phyloP scores from a whole-genome alignment of 352 stramenopile species.

The Phytopythium ostracodes region DNA sequence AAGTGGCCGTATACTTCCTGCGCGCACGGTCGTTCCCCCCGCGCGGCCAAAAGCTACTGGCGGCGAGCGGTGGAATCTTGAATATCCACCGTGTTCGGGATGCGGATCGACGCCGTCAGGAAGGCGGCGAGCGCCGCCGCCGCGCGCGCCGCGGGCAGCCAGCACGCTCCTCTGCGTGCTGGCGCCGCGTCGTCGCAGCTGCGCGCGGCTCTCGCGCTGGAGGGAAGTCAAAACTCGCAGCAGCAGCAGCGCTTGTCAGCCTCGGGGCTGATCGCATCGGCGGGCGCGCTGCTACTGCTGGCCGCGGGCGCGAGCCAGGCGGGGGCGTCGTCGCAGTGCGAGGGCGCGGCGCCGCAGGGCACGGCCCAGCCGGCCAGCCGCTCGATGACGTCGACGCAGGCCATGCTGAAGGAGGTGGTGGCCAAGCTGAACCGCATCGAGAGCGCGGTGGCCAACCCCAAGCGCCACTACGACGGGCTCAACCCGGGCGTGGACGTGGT shows the following conservation, averaged over 20 bases:
- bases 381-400: conserved; percentile 17
- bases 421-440: conserved; percentile 87
- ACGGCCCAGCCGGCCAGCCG: conserved; percentile 2
- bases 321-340: conserved; percentile 24
- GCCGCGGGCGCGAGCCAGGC: conserved; percentile 21
- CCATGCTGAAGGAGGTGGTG: conserved; percentile 80
- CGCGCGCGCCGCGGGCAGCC: conserved; percentile 9
- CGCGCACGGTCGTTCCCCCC: not conserved
- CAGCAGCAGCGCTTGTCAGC: conserved; percentile 13
- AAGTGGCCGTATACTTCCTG: conserved; percentile 4
- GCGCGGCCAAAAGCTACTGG: conserved; percentile 6
- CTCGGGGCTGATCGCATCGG: conserved; percentile 15
- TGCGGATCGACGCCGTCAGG: conserved; percentile 48
- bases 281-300: conserved; percentile 21
- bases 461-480: conserved; percentile 58
- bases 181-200: conserved; percentile 30
- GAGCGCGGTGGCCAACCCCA: conserved; percentile 79
- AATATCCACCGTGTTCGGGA: conserved; percentile 20
- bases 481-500: conserved; percentile 89
- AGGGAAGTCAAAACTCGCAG: conserved; percentile 27
- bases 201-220: conserved; percentile 39
- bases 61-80: conserved; percentile 20
- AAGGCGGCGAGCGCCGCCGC: conserved; percentile 34
- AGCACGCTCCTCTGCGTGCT: not conserved
- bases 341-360: conserved; percentile 10